These are phyloP conservation scores for Gracilaria domingensis DNA, from an alignment of 23 red algal species.

Conservation along the genomic window DNA sequence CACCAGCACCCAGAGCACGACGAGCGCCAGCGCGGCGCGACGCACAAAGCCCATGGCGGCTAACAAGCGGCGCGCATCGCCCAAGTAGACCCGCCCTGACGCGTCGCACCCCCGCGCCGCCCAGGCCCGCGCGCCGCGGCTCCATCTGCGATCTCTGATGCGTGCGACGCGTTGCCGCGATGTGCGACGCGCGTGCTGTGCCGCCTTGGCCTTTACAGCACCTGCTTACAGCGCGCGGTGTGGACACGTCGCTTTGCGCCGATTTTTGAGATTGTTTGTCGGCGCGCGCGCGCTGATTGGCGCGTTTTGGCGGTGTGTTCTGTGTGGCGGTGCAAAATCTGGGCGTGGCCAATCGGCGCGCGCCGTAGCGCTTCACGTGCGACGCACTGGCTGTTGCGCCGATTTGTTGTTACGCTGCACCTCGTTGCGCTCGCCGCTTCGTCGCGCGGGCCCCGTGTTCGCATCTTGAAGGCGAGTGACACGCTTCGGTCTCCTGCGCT, in stretches of 20 bases:
- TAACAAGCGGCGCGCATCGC: constrained; percentile 4
- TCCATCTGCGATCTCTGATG: too few relatives aligned
- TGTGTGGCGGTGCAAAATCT: neutral
- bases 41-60: constrained; percentile 11
- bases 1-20: constrained; percentile 64
- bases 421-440: neutral
- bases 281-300: neutral
- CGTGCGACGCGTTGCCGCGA: neutral
- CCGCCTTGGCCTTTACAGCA: neutral
- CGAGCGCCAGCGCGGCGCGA: constrained; percentile 31
- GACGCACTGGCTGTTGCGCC: neutral
- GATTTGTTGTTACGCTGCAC: constrained; percentile 8
- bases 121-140: too few relatives aligned
- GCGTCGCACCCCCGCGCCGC: too few relatives aligned
- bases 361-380: neutral
- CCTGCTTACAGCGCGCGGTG: neutral
- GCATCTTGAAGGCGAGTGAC: too few relatives aligned
- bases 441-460: too few relatives aligned
- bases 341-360: neutral
- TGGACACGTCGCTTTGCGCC: neutral
- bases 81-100: neutral
- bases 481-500: neutral
- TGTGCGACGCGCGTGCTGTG: neutral
- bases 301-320: neutral
- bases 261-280: constrained; percentile 27